phyloP scores from a whole-genome alignment of 2,329 filamentous ascomycete species.

The Ceratocystis variospora region DNA sequence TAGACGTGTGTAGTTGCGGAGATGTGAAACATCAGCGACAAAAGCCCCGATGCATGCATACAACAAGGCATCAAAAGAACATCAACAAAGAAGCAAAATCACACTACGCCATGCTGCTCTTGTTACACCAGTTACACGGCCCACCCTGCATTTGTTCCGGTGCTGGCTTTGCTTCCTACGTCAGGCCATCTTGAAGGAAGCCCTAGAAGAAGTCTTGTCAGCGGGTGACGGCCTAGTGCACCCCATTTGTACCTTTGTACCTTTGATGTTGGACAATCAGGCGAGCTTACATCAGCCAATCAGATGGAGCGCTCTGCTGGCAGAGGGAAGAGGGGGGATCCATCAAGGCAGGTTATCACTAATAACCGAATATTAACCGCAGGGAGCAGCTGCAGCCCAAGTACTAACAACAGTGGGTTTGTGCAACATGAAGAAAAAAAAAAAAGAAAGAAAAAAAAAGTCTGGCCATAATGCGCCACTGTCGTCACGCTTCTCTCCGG shows the following conservation, averaged over 20 bases:
- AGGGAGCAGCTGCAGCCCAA: not conserved
- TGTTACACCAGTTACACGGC: not conserved
- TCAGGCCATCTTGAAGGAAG: not conserved
- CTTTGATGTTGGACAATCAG: not conserved
- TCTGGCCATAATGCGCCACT: slow-evolving; percentile 4
- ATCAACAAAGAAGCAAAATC: not conserved
- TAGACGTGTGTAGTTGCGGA: not conserved
- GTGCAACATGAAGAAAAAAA: not conserved
- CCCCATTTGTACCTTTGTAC: not conserved
- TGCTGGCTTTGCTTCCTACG: not conserved
- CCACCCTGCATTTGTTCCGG: not conserved
- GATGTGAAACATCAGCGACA: not conserved
- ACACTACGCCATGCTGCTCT: not conserved
- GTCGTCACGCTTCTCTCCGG: not conserved
- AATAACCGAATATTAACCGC: not conserved
- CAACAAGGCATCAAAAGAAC: not conserved
- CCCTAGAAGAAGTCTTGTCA: not conserved
- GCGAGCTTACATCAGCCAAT: not conserved
- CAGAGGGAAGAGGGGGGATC: not conserved
- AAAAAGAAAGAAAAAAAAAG: not conserved
- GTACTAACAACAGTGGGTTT: not conserved
- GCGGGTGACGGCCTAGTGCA: not conserved
- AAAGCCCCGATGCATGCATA: not conserved
- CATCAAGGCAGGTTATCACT: too few species aligned
- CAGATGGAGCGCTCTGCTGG: not conserved